Base-by-base conservation (phyloP, 1,139 yeast genomes). In the Lodderomyces theae region DNA sequence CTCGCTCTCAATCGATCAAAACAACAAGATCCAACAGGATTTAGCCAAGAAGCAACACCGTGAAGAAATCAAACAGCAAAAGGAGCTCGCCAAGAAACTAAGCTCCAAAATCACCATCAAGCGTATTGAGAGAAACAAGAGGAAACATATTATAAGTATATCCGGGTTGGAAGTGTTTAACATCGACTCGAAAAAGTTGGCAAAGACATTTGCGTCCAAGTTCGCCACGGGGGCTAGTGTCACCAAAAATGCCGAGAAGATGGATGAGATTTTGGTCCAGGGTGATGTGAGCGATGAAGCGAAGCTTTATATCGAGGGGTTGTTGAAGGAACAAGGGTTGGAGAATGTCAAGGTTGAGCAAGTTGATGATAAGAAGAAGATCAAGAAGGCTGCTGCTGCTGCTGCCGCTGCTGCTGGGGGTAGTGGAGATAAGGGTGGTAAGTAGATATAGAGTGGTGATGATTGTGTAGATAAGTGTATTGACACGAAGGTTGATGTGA, bases 211-310 rank as follows among this genome's bases (percentile, higher is more conserved):
- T 64, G 95, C 97, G 0, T 83, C 94, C 31, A 88, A 87, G 61
- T 92, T 90, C 60, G 98, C 98, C 17, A 90, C 97, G 3, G 98
- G 98, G 37, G 94, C 97, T 19, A 81, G 94, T 34, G 96, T 90
- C n/a, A 82, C 90, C 7, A 90, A 90, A 66, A 85, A 83, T 48
- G 92, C 83, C 9, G 97, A 90, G 52, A 90, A 90, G 64, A 86
- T 85, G 58, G 97, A 90, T 49, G 97, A 90, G 57, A 80, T 90
- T 43, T 78, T 88, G 47, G 85, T 90, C 44, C 97, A 90, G 66
- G 98, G 98, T 53, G 98, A 92, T 62, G 94, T 90, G 36, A 85
- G 90, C 48, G 96, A 89, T 51, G 96, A 86, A 56, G 95, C 92
- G 18, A 94, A 85, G 57, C 85, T 70, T 12, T 86, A 85, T 55